phyloP scores from a whole-genome alignment of 331 rosid species.

The Quercus tomentella region DNA sequence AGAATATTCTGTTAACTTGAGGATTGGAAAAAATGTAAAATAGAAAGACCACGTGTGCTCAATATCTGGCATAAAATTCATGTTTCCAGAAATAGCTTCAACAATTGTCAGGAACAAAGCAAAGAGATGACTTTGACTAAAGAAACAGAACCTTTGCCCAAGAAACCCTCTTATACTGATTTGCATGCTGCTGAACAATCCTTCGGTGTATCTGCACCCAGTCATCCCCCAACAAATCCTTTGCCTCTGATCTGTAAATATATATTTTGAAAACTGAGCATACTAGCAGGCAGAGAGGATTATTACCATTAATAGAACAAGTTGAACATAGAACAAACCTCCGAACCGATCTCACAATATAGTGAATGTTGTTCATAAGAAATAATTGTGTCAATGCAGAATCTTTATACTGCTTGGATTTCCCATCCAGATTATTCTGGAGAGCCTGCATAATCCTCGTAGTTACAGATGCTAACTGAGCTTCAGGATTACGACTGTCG shows the following conservation, averaged over 20 bases:
- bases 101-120: background rate
- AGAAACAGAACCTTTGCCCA: slow-evolving; percentile 82
- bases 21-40: background rate
- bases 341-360: slow-evolving; percentile 92
- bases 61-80: background rate
- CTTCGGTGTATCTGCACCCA: slow-evolving; percentile 98
- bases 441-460: slow-evolving; percentile 94
- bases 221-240: slow-evolving; percentile 96
- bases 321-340: slow-evolving; percentile 42
- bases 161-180: slow-evolving; percentile 90
- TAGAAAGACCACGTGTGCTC: background rate
- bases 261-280: background rate
- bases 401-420: slow-evolving; percentile 91
- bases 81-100: background rate
- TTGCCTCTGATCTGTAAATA: slow-evolving; percentile 81
- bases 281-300: slow-evolving; percentile 11
- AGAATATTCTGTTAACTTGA: background rate
- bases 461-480: slow-evolving; percentile 68
- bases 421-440: slow-evolving; percentile 94
- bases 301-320: background rate
- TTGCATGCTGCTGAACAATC: slow-evolving; percentile 95
- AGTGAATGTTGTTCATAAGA: slow-evolving; percentile 97
- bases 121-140: slow-evolving; percentile 9
- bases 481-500: slow-evolving; percentile 63
- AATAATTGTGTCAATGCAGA: slow-evolving; percentile 85